Evolutionary conservation across 2,329 filamentous ascomycete species (phyloP).

Genomic region (Nigrospora oryzae): DNA sequence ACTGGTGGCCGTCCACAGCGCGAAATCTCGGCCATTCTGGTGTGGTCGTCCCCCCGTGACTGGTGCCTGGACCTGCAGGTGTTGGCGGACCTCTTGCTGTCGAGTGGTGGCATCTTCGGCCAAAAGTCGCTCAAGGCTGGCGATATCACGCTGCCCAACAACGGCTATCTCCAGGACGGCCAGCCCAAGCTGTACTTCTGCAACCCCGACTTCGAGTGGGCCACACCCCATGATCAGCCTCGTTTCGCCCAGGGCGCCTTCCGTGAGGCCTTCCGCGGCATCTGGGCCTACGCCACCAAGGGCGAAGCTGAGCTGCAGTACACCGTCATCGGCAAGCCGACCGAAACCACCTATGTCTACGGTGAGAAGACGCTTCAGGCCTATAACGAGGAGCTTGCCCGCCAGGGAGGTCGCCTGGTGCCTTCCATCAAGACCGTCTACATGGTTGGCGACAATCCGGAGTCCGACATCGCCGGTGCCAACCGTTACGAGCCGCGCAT

Average conservation of each 20-base stretch:
- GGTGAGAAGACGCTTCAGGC: constrained; percentile 48
- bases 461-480: constrained; percentile 61
- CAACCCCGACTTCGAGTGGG: constrained; percentile 65
- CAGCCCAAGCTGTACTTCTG: constrained; percentile 62
- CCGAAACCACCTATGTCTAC: constrained; percentile 54
- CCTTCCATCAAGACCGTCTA: constrained; percentile 46
- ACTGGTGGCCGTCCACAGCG: constrained; percentile 16
- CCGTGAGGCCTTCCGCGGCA: constrained; percentile 52
- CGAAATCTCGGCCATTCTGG: constrained; percentile 20
- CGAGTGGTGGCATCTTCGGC: constrained; percentile 48
- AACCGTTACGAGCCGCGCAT: constrained; percentile 49
- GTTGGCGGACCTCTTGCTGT: constrained; percentile 20
- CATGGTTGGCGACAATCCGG: constrained; percentile 65
- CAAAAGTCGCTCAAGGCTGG: constrained; percentile 55
- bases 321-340: constrained; percentile 59
- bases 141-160: constrained; percentile 17
- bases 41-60: constrained; percentile 24
- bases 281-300: constrained; percentile 42
- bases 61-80: constrained; percentile 26
- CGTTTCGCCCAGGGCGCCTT: constrained; percentile 66
- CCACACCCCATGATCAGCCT: constrained; percentile 55
- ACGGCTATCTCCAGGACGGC: constrained; percentile 40
- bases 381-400: constrained; percentile 11
- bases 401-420: background rate
- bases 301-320: constrained; percentile 39